Evolutionary conservation across 23 red algal species (phyloP), one percentile per base, ranked within the genome.

Genomic region (Gracilaria vermiculophylla): DNA sequence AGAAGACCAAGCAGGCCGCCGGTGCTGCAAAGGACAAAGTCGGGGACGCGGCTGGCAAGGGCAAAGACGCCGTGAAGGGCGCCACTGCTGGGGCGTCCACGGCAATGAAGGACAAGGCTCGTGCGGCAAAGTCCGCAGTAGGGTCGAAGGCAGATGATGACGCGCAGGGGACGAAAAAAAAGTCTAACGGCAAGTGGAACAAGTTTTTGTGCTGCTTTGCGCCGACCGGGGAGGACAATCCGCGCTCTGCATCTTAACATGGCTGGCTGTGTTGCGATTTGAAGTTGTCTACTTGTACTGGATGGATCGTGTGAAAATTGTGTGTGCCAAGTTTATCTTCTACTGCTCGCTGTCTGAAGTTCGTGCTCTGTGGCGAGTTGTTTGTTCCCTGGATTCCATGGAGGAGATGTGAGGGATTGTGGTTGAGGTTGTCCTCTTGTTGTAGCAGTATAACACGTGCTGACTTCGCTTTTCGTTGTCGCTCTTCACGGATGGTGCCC

Each of bases 201-300:
- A 73, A 73, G 42, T 24, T 73, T 3, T 48, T 73, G 67, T 73
- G 67, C 23, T 73, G 67, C 67, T 73, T 73, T 47, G 67, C 67
- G 3, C 67, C 67, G 17, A 4, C 67, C 14, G 35, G 5, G 0
- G 67, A 73, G 8, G 67, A 73, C 33, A 37, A 20, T 11, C 10
- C 67, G 21, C 67, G 67, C 47, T 16, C 67, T 25, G 67, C 67
- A 24, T 73, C 67, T 24, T 73, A 47, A 73, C 2, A 37, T 36
- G 1, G 32, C 14, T 36, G 24, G 21, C 16, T 64, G 7, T 64
- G 25, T 34, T 36, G 2, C 29, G 29, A 64, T n/a, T n/a, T n/a
- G n/a, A 6, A 31, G 32, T 35, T 31, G 16, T 36, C 29, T 14
- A 13, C 21, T 24, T 24, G 29, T 34, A 64, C 58, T 64, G 58